A percentile compares a stretch with the other conserved stretches of the same genome.
phyloP scores from a whole-genome alignment of 345 rosid genomes.

The Atalantia buxifolia region DNA sequence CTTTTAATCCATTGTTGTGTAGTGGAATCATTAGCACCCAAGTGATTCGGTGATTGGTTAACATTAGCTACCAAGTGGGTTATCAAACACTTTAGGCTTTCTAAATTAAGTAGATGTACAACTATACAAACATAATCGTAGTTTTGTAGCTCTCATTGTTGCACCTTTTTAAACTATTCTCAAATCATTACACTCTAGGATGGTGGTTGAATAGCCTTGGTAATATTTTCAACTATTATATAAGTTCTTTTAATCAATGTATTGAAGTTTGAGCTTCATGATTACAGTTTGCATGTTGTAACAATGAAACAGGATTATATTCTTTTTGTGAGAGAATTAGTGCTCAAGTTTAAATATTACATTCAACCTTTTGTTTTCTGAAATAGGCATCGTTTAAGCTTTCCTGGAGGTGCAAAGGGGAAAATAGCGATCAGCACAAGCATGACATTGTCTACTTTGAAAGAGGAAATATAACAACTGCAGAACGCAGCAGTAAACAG shows the following conservation, averaged over 20 bases:
- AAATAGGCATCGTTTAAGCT: conserved; percentile 95
- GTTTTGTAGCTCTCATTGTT: not conserved
- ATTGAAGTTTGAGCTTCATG: not conserved
- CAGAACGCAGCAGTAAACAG: conserved; percentile 93
- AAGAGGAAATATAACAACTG: conserved; percentile 85
- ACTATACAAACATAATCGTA: not conserved
- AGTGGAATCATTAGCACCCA: not conserved
- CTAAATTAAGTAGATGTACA: not conserved
- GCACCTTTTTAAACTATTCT: conserved; percentile 1
- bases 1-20: not conserved
- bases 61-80: not conserved
- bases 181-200: not conserved
- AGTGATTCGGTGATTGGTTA: not conserved
- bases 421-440: conserved; percentile 81
- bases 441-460: conserved; percentile 96
- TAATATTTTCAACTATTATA: not conserved
- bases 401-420: conserved; percentile 91
- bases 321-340: not conserved
- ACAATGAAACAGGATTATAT: not conserved
- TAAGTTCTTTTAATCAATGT: not conserved
- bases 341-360: conserved; percentile 6
- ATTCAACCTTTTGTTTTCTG: conserved; percentile 22
- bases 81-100: not conserved
- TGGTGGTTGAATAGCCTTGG: not conserved
- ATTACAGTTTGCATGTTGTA: not conserved